Evolutionary conservation across 345 rosid species (phyloP), one percentile per base, ranked within the genome.

Genomic region (Lumnitzera racemosa): DNA sequence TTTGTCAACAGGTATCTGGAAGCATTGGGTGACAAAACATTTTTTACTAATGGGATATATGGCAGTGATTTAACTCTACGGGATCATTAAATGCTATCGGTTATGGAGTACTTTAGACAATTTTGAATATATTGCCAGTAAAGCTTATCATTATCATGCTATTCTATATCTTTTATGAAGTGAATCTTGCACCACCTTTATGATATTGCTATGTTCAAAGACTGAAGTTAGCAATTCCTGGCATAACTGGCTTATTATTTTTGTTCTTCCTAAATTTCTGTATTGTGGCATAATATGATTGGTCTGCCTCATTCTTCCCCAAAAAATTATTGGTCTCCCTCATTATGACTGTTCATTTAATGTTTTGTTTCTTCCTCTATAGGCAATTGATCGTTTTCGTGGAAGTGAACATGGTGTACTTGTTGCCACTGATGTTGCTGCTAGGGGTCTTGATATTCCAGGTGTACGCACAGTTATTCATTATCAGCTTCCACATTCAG

Each of bases 401-500:
- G 75, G 79, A 59, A 88, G 72, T 49, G 95, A 86, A 66, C 78
- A 88, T 67, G 92, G 89, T 55, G 70, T 94, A 62, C 97, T 94
- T 64, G 59, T 90, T 67, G 99, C 99, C 31, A 94, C 96, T 16
- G 96, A 90, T 86, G 90, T 94, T 73, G 99, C 92, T 49, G 99
- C 97, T 56, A 86, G 97, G 78, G 99, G 99, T 47, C 87, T 94
- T 65, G 99, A 94, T 81, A 86, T 94, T 67, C 90, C 92, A 58
- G 90, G 87, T 77, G 85, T 94, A 54, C 83, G 96, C 75, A 94
- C 97, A 69, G 81, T 94, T 64, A 72, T 94, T 76, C 97, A 88
- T 78, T 94, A 90, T 77, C 97, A 94, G 74, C 99, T 94, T 72
- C 99, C 99, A 36, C 97, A 90, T 84, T 81, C 97, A 13, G 92